Percentiles rank a stretch among this genome's conserved stretches.
These are phyloP conservation scores for Fusarium aywerte DNA, from an alignment of 2,329 filamentous ascomycete genomes.

Conservation along the genomic window DNA sequence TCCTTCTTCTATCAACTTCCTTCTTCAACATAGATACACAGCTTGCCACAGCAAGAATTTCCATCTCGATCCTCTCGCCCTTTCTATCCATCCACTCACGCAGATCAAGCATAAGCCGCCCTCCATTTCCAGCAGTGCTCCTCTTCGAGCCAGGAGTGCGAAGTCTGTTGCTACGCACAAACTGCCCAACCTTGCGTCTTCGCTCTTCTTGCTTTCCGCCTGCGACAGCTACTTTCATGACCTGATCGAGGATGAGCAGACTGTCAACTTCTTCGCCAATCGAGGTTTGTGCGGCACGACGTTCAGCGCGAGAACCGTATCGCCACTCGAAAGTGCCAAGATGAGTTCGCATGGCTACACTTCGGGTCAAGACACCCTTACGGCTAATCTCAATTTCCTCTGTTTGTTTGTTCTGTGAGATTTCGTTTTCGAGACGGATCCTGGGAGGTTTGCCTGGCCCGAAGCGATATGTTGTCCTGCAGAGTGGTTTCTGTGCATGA, in stretches of 20 bases:
- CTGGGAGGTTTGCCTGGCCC: conserved; percentile 64
- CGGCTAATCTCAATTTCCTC: conserved; percentile 46
- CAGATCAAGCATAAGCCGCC: conserved; percentile 59
- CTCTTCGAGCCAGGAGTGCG: conserved; percentile 54
- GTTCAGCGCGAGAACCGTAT: conserved; percentile 62
- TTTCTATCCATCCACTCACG: conserved; percentile 50
- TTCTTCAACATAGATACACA: conserved; percentile 72
- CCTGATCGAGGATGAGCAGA: conserved; percentile 63
- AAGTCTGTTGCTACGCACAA: conserved; percentile 55
- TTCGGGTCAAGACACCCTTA: conserved; percentile 59
- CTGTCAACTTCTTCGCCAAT: conserved; percentile 49
- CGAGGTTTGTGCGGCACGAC: conserved; percentile 48
- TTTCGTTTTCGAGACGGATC: conserved; percentile 47
- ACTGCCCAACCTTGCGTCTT: conserved; percentile 53
- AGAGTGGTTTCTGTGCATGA: conserved; percentile 52
- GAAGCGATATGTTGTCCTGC: conserved; percentile 66
- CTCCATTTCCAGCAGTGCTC: conserved; percentile 62
- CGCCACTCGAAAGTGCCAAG: conserved; percentile 66
- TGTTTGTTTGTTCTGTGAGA: not conserved
- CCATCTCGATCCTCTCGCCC: conserved; percentile 53
- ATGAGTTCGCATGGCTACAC: conserved; percentile 58
- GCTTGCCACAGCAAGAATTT: conserved; percentile 65
- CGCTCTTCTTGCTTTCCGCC: conserved; percentile 48
- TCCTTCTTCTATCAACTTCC: conserved; percentile 68
- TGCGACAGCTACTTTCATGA: conserved; percentile 50